phyloP scores from a whole-genome alignment of 2,329 filamentous ascomycete genomes.

The Cordyceps cicadae region DNA sequence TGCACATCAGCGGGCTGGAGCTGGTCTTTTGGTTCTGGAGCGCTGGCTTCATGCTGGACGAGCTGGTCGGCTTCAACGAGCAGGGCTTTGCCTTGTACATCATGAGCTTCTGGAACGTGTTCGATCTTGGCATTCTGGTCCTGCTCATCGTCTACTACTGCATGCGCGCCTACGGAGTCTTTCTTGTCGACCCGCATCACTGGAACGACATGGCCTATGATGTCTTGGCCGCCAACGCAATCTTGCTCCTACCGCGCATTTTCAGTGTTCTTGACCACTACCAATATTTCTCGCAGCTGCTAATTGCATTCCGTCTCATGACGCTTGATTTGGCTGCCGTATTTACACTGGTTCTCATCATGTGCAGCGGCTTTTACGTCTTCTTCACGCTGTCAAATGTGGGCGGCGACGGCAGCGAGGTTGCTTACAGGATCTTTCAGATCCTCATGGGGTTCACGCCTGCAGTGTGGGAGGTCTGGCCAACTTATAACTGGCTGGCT shows the following conservation, averaged over 20 bases:
- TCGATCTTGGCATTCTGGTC: slow-evolving; percentile 82
- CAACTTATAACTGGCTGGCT: slow-evolving; percentile 68
- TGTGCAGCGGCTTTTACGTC: slow-evolving; percentile 90
- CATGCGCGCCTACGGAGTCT: slow-evolving; percentile 78
- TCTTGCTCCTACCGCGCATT: slow-evolving; percentile 79
- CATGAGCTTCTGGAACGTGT: slow-evolving; percentile 96
- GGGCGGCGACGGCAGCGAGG: slow-evolving; percentile 59
- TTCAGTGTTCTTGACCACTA: slow-evolving; percentile 94
- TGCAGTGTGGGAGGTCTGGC: slow-evolving; percentile 87
- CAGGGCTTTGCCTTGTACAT: slow-evolving; percentile 94
- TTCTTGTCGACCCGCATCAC: slow-evolving; percentile 65
- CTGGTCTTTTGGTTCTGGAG: slow-evolving; percentile 97
- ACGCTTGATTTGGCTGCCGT: slow-evolving; percentile 81
- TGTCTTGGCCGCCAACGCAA: slow-evolving; percentile 83
- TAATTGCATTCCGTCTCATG: slow-evolving; percentile 93
- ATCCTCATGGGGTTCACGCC: slow-evolving; percentile 94
- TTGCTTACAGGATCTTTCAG: slow-evolving; percentile 90
- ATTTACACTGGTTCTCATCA: slow-evolving; percentile 73
- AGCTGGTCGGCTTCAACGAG: slow-evolving; percentile 92
- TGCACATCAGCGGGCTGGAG: slow-evolving; percentile 75
- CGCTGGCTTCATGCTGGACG: slow-evolving; percentile 92
- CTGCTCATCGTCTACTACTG: slow-evolving; percentile 84
- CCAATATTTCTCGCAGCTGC: slow-evolving; percentile 87
- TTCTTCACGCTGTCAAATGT: slow-evolving; percentile 79
- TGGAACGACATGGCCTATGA: slow-evolving; percentile 86